phyloP scores from a whole-genome alignment of 768 basidiomycete species.

The Russula emetica region DNA sequence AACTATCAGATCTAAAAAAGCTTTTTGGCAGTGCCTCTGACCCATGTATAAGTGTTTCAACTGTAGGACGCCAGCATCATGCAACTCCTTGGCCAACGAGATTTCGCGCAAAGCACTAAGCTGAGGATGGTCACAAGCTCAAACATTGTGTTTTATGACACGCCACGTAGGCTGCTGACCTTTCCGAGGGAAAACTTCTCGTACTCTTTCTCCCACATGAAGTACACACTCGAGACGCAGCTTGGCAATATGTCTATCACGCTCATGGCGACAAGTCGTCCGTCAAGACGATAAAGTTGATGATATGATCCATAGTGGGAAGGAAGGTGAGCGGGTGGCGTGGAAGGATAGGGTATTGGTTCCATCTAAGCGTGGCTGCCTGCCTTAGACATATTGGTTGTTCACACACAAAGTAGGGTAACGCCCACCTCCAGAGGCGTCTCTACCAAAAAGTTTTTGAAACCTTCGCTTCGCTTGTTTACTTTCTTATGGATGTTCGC shows the following conservation, averaged over 20 bases:
- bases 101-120: constrained; percentile 82
- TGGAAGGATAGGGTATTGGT: constrained; percentile 53
- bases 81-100: constrained; percentile 69
- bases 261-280: constrained; percentile 74
- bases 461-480: constrained; percentile 47
- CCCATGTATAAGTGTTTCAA: constrained; percentile 86
- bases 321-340: constrained; percentile 58
- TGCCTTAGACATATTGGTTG: not conserved
- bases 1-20: not conserved
- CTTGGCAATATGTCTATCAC: constrained; percentile 87
- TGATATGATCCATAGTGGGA: constrained; percentile 88
- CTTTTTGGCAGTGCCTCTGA: constrained; percentile 34
- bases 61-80: constrained; percentile 56
- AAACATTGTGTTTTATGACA: not conserved
- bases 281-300: constrained; percentile 81
- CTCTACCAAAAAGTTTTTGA: constrained; percentile 73
- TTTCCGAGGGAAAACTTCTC: constrained; percentile 74
- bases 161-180: constrained; percentile 39
- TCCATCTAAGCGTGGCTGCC: constrained; percentile 42
- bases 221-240: constrained; percentile 85
- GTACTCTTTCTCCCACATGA: constrained; percentile 77
- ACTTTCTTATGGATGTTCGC: constrained; percentile 68
- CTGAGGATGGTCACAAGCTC: constrained; percentile 36
- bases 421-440: constrained; percentile 63
- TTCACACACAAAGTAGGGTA: constrained; percentile 15